A percentile compares a stretch with the other conserved stretches of the same genome.
Conservation (phyloP, 2,329 filamentous ascomycete genomes). For the Davidsoniella neocaledoniae region DNA sequence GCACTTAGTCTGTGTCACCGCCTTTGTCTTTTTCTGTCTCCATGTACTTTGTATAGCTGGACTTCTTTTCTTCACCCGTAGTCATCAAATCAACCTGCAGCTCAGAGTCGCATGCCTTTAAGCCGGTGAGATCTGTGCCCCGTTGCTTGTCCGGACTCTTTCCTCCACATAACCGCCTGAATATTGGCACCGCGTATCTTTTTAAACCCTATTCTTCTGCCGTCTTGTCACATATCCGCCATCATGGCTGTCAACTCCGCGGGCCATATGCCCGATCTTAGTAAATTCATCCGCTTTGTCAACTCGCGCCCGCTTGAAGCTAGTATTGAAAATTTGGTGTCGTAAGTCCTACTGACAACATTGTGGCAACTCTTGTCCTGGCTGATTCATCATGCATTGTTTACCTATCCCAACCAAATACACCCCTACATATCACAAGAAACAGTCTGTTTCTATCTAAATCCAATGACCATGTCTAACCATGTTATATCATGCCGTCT, state of each 20-base stretch:
- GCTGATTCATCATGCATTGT: neutral
- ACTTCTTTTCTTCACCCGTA: too few species aligned
- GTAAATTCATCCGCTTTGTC: constrained; percentile 62
- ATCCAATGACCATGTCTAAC: neutral
- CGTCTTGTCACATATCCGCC: too few species aligned
- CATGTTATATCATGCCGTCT: neutral
- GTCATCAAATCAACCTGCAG: too few species aligned
- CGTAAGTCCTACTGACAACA: constrained; percentile 35
- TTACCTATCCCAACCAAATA: neutral
- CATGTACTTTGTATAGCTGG: too few species aligned
- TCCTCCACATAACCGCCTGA: neutral
- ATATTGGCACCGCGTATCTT: neutral
- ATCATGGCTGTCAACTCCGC: constrained; percentile 1
- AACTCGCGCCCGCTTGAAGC: constrained; percentile 61
- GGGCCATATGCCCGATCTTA: constrained; percentile 48
- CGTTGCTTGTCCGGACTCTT: neutral
- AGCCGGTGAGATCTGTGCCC: too few species aligned
- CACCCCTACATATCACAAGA: neutral
- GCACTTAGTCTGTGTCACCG: too few species aligned
- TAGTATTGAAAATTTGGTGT: constrained; percentile 68
- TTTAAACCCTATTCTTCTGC: too few species aligned
- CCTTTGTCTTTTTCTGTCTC: too few species aligned
- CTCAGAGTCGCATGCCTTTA: too few species aligned
- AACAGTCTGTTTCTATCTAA: too few species aligned
- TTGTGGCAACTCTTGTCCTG: neutral